Evolutionary conservation across 352 stramenopile species (phyloP), one percentile per base, ranked within the genome.

Genomic region (Phytophthora lateralis): DNA sequence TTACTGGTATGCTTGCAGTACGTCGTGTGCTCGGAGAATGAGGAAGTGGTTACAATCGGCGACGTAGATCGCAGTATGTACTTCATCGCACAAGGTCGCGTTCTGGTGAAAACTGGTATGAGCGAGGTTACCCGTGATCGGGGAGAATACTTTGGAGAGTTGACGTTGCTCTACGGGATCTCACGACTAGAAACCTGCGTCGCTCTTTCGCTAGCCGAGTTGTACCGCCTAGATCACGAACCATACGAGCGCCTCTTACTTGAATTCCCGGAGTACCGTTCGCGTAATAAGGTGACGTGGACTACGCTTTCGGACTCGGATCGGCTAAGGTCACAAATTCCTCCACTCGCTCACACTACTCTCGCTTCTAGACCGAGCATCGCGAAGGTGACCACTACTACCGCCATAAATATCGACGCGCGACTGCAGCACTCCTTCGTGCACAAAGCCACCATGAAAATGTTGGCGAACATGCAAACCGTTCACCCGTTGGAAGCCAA

Each of bases 51-150:
- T 41, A 75, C 84, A 46, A 63, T 59, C 15, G 84, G 85, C 2
- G 85, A 94, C 55, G 80, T 92, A 15, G 83, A 92, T 46, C 68
- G 80, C 6, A 86, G 69, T 54, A 93, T 94, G 85, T 94, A 94
- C 55, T 91, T 94, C 34, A 91, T 94, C 47, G 71, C 76, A 0
- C 59, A 76, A 3, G 85, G 85, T 0, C 81, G 80, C 6, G 51
- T 94, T 8, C 60, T 92, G 27, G 69, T 92, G 17, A 89, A 80
- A 50, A 63, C 76, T 0, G 73, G 74, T n/a, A 68, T 66, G 1
- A 69, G 43, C 5, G 83, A 91, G 21, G 32, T 59, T 29, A 76
- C 62, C 1, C 84, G 82, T n/a, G 81, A 89, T 15, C 70, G 73
- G 9, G 81, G 81, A 11, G 78, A 88, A 4, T 85, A 75, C 45